Evolutionary conservation across 345 rosid genomes (phyloP).

Genomic region (Eucalyptus sp.): DNA sequence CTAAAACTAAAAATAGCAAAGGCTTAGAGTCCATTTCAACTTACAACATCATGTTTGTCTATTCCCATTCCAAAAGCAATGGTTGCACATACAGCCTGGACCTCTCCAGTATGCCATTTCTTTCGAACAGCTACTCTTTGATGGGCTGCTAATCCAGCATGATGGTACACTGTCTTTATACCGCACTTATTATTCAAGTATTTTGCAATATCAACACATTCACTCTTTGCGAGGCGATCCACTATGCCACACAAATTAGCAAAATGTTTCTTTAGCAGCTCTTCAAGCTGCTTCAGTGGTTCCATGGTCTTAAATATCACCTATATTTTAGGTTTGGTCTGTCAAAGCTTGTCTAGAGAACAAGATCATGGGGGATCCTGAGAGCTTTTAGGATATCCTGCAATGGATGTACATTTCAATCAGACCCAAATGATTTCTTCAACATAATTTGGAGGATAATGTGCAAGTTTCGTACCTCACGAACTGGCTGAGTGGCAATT

Average conservation of each 20-base stretch:
- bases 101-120: slow-evolving; percentile 83
- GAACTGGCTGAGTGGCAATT: slow-evolving; percentile 68
- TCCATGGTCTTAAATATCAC: slow-evolving; percentile 65
- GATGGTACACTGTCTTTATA: slow-evolving; percentile 63
- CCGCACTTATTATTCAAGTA: slow-evolving; percentile 65
- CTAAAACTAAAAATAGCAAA: background rate
- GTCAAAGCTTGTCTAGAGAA: slow-evolving; percentile 88
- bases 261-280: slow-evolving; percentile 54
- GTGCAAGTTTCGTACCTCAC: slow-evolving; percentile 30
- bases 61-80: slow-evolving; percentile 99
- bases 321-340: slow-evolving; percentile 82
- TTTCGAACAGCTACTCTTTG: slow-evolving; percentile 71
- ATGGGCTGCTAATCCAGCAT: slow-evolving; percentile 67
- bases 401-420: background rate
- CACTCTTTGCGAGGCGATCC: slow-evolving; percentile 82
- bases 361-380: slow-evolving; percentile 65
- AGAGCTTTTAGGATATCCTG: slow-evolving; percentile 81
- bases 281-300: slow-evolving; percentile 74
- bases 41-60: slow-evolving; percentile 91
- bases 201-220: slow-evolving; percentile 67
- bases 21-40: background rate
- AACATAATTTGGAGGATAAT: background rate
- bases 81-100: slow-evolving; percentile 75
- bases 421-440: background rate
- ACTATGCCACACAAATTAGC: slow-evolving; percentile 71